These are phyloP conservation scores for Pleurotus tuber-regium DNA, from an alignment of 768 basidiomycete genomes.

Conservation along the genomic window DNA sequence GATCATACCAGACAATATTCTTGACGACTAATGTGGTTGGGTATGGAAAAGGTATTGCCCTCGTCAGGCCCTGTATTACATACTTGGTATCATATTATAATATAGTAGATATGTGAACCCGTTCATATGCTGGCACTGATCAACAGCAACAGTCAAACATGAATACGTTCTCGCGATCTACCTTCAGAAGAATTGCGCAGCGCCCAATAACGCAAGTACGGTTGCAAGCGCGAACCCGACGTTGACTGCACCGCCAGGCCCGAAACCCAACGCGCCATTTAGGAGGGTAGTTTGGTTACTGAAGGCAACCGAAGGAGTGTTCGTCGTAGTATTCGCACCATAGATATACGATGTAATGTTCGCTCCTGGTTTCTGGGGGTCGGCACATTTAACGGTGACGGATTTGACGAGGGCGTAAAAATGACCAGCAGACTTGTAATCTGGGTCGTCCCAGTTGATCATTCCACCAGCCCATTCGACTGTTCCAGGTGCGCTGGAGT, in stretches of 20 bases:
- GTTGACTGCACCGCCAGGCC: conserved; percentile 5
- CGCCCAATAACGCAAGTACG: conserved; percentile 21
- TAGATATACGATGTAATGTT: conserved; percentile 67
- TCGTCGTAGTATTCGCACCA: conserved; percentile 46
- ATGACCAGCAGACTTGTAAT: conserved; percentile 72
- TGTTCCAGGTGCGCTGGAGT: conserved; percentile 59
- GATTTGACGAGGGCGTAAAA: conserved; percentile 66
- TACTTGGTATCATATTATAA: conserved; percentile 7
- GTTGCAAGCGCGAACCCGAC: conserved; percentile 21
- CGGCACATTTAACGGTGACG: conserved; percentile 62
- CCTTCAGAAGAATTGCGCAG: conserved; percentile 17
- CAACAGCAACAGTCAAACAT: neutral
- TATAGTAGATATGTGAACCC: neutral
- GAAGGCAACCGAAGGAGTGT: conserved; percentile 53
- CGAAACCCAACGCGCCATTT: conserved; percentile 36
- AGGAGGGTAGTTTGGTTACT: conserved; percentile 58
- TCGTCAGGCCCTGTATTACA: conserved; percentile 8
- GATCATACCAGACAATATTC: too few species aligned
- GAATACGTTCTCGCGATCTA: neutral
- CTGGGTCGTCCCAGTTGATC: conserved; percentile 80
- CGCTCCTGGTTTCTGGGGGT: conserved; percentile 37
- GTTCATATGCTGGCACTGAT: neutral
- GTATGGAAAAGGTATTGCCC: too few species aligned
- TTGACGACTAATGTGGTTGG: too few species aligned
- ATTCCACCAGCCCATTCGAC: conserved; percentile 79